Base-by-base conservation (phyloP, 352 stramenopile genomes). In the Pythium rhizo-oryzae region DNA sequence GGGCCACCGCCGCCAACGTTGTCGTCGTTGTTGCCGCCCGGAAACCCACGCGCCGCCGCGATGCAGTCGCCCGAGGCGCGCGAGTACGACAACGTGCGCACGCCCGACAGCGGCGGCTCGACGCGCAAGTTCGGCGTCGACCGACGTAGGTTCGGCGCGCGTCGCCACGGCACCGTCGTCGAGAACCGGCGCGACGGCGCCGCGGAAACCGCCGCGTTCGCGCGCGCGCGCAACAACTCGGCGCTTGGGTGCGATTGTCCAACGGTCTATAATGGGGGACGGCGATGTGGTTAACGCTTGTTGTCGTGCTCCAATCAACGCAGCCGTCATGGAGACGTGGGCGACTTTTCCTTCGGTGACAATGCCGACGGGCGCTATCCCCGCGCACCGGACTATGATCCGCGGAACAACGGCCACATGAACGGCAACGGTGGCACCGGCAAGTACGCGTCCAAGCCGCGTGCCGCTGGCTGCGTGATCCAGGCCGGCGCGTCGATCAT, bases 61-160 rank as follows among this genome's bases (percentile, higher is more conserved):
- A 66, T 71, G 64, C 18, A 51, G 56, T 70, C 63, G 61, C 62
- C 59, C 44, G 19, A 59, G 33, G 59, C 37, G 56, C 35, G 50
- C 52, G 35, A 67, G 19, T 68, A 65, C 54, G 63, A 71, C 54
- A 49, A 53, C 21, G 65, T 74, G 33, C 59, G 44, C 19, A 74
- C 67, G 67, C 67, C 67, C 49, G 55, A 65, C 25, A 62, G 43
- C 60, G 53, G 46, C 54, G 13, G 50, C 16, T 28, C 37, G 56
- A 51, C 43, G 41, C 50, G 65, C 28, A 47, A 59, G 6, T 74
- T 74, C 44, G 67, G 67, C 47, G 67, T 74, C 54, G 35, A 43
- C 4, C 53, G 67, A 2, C 67, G 67, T 46, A 46, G 4, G 9
- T 74, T 66, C 46, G 50, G 21, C 47, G 49, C 23, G 28, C 28